Conservation (phyloP, 352 stramenopile genomes). For the Globisporangium heterothallicum region DNA sequence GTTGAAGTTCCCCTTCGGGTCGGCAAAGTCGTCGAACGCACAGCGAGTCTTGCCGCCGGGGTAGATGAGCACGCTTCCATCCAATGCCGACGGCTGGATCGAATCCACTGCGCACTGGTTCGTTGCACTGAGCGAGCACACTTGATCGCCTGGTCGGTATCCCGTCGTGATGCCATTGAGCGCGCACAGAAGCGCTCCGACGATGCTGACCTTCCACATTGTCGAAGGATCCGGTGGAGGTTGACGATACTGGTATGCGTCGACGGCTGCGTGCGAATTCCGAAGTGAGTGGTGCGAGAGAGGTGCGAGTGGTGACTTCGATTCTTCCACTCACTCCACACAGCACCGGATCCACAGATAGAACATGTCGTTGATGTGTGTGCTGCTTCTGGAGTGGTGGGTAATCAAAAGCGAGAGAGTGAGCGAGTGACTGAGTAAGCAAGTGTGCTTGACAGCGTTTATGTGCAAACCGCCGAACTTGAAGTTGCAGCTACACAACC, state of each 20-base stretch:
- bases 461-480: not conserved
- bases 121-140: conserved; percentile 17
- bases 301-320: no score
- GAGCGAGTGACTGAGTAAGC: no score
- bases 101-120: conserved; percentile 24
- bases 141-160: conserved; percentile 17
- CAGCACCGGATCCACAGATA: not conserved
- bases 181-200: conserved; percentile 7
- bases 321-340: not conserved
- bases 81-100: conserved; percentile 18
- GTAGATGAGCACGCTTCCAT: conserved; percentile 30
- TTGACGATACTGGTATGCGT: conserved; percentile 8
- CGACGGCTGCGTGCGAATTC: conserved; percentile 17
- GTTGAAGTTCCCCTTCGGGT: conserved; percentile 2
- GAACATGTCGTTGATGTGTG: no score
- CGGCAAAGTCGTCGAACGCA: conserved; percentile 16
- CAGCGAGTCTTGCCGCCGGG: conserved; percentile 19
- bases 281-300: conserved; percentile 17
- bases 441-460: not conserved
- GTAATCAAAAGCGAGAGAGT: no score
- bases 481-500: conserved; percentile 5
- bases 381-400: no score
- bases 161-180: not conserved
- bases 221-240: not conserved
- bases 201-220: conserved; percentile 10